Base-by-base conservation (phyloP, 352 stramenopile species). In the Pythium folliculosum region DNA sequence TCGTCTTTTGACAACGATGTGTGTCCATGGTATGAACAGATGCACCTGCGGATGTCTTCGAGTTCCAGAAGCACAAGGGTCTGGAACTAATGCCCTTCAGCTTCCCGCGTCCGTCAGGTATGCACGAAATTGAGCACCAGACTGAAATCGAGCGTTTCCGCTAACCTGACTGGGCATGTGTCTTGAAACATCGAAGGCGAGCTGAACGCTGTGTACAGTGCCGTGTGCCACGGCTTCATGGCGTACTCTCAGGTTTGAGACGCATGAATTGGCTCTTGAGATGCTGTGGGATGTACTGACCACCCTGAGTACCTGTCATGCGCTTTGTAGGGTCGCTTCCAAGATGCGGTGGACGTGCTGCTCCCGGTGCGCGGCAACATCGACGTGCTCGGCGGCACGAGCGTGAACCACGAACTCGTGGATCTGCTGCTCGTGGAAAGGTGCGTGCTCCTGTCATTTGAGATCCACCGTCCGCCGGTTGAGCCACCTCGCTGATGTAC, bases 401-500 rank as follows among this genome's bases (percentile, higher is more conserved):
- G 69, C 16, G 77, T 92, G 21, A 78, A 94, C 65, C 81, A 91
- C 48, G 88, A 94, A 51, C 66, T 96, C 16, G 58, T 92, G 9
- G 82, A 94, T 1, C 63, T 93, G 53, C 76, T 96, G 0, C 75
- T 94, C 17, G 80, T 94, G 16, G 88, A 96, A 53, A 89, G 83
- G 88, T 96, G 73, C 45, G 75, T 40, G 38, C 27, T 32, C 27
- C 5, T 2, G 5, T 32, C 27, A 5, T 32, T 32, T 32, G 27
- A 32, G 3, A 32, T 32, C 27, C 27, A 21, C 40, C 40, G 35
- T 40, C 19, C 57, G 5, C 27, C 21, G 2, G 19, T 27, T 44
- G 3, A 25, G 40, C 8, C 43, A 16, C 21, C 27, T 40, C n/a
- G 21, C 17, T 43, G 12, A 13, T 57, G 25, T 32, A 30, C 2